phyloP scores from a whole-genome alignment of 2,329 filamentous ascomycete species.

The Didymella exigua region DNA sequence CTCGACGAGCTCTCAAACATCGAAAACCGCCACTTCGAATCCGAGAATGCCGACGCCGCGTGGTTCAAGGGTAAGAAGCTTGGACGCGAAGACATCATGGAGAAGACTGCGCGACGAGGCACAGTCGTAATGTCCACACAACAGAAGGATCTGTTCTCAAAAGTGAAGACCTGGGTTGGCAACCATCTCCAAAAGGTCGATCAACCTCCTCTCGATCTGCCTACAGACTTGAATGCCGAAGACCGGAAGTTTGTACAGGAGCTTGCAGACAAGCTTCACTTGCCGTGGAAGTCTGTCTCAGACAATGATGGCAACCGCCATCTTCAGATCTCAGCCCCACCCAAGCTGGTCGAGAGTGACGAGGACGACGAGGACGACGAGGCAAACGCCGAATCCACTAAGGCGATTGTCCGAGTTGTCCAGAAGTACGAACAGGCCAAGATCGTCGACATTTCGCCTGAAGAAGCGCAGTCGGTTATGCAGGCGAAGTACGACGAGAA shows the following conservation, averaged over 20 bases:
- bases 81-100: constrained; percentile 70
- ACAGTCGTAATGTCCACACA: constrained; percentile 76
- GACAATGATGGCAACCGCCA: constrained; percentile 70
- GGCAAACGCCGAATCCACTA: constrained; percentile 79
- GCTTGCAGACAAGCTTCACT: constrained; percentile 71
- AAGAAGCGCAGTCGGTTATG: constrained; percentile 78
- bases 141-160: constrained; percentile 82
- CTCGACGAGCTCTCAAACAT: constrained; percentile 85
- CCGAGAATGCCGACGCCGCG: constrained; percentile 82
- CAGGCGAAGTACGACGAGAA: constrained; percentile 88
- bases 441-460: constrained; percentile 77
- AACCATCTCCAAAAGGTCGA: constrained; percentile 61
- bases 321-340: constrained; percentile 66
- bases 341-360: constrained; percentile 55
- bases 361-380: constrained; percentile 70
- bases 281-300: constrained; percentile 68
- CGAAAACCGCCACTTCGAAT: constrained; percentile 91
- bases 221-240: constrained; percentile 73
- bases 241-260: constrained; percentile 95
- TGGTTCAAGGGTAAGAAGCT: constrained; percentile 91
- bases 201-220: constrained; percentile 69
- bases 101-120: constrained; percentile 63
- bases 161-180: constrained; percentile 81
- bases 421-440: constrained; percentile 90
- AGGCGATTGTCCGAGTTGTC: constrained; percentile 83